phyloP scores from a whole-genome alignment of 768 basidiomycete genomes.

The Rubroboletus satanas region DNA sequence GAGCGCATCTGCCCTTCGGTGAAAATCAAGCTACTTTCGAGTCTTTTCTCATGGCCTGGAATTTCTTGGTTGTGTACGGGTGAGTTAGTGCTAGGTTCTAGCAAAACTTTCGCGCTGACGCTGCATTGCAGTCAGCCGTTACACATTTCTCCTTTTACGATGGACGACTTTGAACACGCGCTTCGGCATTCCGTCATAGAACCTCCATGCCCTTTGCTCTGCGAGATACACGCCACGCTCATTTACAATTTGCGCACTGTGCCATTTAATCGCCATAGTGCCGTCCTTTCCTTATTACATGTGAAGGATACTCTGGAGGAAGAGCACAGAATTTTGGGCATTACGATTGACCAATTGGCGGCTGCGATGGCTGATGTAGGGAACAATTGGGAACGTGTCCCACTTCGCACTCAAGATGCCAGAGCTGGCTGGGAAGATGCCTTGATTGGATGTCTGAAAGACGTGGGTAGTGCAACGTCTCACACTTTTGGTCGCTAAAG shows the following conservation, averaged over 20 bases:
- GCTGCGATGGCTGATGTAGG: conserved; percentile 74
- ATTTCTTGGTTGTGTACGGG: conserved; percentile 93
- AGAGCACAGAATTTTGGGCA: conserved; percentile 46
- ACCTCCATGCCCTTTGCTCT: conserved; percentile 69
- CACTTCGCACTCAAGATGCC: conserved; percentile 65
- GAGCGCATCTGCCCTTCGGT: conserved; percentile 63
- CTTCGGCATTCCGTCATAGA: conserved; percentile 72
- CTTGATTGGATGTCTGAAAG: conserved; percentile 81
- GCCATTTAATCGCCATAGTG: conserved; percentile 70
- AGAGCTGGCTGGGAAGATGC: conserved; percentile 92
- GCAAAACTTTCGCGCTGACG: not conserved
- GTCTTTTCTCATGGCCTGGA: conserved; percentile 87
- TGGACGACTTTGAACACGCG: conserved; percentile 91
- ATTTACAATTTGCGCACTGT: conserved; percentile 88
- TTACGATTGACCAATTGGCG: conserved; percentile 59
- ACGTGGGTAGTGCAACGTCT: conserved; percentile 54
- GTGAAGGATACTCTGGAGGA: conserved; percentile 38
- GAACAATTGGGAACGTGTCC: conserved; percentile 83
- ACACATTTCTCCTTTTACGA: conserved; percentile 79
- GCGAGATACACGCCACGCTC: conserved; percentile 85
- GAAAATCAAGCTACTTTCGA: conserved; percentile 67
- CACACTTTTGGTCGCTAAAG: not conserved
- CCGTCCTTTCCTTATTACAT: conserved; percentile 59
- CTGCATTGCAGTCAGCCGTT: conserved; percentile 65
- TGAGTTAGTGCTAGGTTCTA: conserved; percentile 36